Conservation (phyloP, 2,329 filamentous ascomycete species). For the Ophiocordyceps camponoti-floridani region DNA sequence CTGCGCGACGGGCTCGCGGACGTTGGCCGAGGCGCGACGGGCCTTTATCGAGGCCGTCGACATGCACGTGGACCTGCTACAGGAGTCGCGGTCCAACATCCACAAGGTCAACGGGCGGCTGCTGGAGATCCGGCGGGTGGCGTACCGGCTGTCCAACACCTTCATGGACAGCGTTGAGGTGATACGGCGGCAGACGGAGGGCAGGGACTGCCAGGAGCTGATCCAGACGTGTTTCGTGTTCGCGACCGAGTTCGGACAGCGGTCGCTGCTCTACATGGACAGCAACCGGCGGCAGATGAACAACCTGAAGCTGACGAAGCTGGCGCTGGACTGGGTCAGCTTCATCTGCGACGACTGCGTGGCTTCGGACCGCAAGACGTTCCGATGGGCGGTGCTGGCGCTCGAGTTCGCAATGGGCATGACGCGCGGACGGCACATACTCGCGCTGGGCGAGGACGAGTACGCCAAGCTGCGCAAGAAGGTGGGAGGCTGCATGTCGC, state of each 20-base stretch:
- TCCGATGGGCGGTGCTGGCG: slow-evolving; percentile 90
- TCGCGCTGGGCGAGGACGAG: slow-evolving; percentile 78
- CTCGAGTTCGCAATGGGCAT: slow-evolving; percentile 96
- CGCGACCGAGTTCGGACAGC: slow-evolving; percentile 95
- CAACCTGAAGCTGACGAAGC: slow-evolving; percentile 81
- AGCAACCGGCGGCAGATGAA: slow-evolving; percentile 92
- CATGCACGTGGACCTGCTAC: slow-evolving; percentile 70
- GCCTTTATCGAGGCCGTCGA: slow-evolving; percentile 64
- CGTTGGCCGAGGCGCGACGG: slow-evolving; percentile 59
- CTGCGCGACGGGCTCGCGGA: slow-evolving; percentile 73
- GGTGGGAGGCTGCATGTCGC: slow-evolving; percentile 91
- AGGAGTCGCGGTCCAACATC: slow-evolving; percentile 85
- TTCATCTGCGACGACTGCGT: slow-evolving; percentile 97
- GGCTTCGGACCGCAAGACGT: slow-evolving; percentile 84
- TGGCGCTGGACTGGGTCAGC: slow-evolving; percentile 91
- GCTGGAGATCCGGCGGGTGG: slow-evolving; percentile 86
- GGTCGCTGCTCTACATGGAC: slow-evolving; percentile 89
- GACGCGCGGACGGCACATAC: slow-evolving; percentile 81
- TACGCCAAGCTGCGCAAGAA: slow-evolving; percentile 70
- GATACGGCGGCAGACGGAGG: slow-evolving; percentile 69
- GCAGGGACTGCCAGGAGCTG: slow-evolving; percentile 79
- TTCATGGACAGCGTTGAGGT: slow-evolving; percentile 98
- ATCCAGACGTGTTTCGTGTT: slow-evolving; percentile 98
- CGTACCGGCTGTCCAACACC: slow-evolving; percentile 89
- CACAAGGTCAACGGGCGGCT: slow-evolving; percentile 81